Conservation (phyloP, 2,329 filamentous ascomycete species). For the Aspergillus brunneoviolaceus region DNA sequence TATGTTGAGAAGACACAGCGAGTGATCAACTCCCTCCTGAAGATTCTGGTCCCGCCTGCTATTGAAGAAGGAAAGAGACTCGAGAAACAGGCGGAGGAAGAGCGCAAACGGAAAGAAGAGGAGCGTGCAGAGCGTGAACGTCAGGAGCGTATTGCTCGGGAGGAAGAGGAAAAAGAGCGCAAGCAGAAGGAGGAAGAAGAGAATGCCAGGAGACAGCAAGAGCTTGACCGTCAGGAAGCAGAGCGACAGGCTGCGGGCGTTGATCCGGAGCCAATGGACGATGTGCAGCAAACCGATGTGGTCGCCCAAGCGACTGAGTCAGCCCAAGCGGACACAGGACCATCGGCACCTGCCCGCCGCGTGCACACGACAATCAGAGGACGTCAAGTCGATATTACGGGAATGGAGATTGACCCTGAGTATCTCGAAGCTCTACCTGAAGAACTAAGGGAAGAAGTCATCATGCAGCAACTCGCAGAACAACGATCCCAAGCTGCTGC, state of each 20-base stretch:
- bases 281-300: constrained; percentile 60
- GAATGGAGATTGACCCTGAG: constrained; percentile 88
- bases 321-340: constrained; percentile 46
- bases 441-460: constrained; percentile 92
- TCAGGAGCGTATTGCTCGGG: constrained; percentile 63
- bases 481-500: constrained; percentile 74
- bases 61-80: constrained; percentile 75
- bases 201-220: constrained; percentile 59
- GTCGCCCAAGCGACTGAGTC: constrained; percentile 31
- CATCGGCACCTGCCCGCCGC: constrained; percentile 55
- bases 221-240: constrained; percentile 63
- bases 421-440: constrained; percentile 97
- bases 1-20: constrained; percentile 68
- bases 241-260: constrained; percentile 49
- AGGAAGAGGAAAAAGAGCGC: constrained; percentile 72
- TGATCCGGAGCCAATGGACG: constrained; percentile 69
- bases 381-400: constrained; percentile 87
- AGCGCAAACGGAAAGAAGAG: constrained; percentile 60
- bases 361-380: constrained; percentile 82
- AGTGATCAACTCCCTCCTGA: constrained; percentile 68
- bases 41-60: constrained; percentile 75
- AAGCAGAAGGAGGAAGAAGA: constrained; percentile 67
- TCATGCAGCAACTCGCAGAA: constrained; percentile 83
- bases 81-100: constrained; percentile 59
- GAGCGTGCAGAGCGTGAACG: constrained; percentile 59